Evolutionary conservation across 2,329 filamentous ascomycete species (phyloP), one percentile per base, ranked within the genome.

Genomic region (Biscogniauxia sp.): DNA sequence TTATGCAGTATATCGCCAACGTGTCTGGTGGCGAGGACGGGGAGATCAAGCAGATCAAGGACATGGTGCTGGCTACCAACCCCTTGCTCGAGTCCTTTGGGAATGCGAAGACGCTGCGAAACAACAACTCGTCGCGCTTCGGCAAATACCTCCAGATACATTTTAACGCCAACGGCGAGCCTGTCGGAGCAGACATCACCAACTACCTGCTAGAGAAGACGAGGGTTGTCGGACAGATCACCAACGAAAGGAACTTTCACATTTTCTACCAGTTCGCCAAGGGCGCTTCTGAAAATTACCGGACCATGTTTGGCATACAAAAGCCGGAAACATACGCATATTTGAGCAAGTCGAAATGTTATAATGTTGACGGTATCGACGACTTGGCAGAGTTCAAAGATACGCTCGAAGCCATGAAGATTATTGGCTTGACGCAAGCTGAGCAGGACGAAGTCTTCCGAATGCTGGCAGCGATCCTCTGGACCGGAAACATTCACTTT

Each of bases 261-360:
- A 98, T 99, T 71, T 99, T 99, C 76, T 99, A 99, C 78, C 95
- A 99, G 76, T 97, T 98, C 76, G 92, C 95, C 53, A 99, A 98
- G 78, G 93, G 91, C 3, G 94, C 94, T 9, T 90, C 93, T n/a
- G 84, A 89, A 68, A 86, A 89, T 61, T 96, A 98, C 77, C 84
- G 92, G 74, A 88, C 95, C 71, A 88, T 82, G n/a, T 97, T 92
- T 73, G 95, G 95, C 55, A 82, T 99, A 20, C 94, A 98, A 75
- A 89, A 90, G 69, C 95, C 95, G 23, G 91, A 96, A 71, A 92
- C 93, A 37, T 99, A 99, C 76, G 79, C 91, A 23, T 99, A 99
- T 75, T 97, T 93, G 17, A 97, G 92, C 77, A 88, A 87, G 68
- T 97, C 94, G 61, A 96, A 97, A 79, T 99, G 95, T 74, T 90